A percentile compares a stretch with the other conserved stretches of the same genome.
Evolutionary conservation across 139 green algal genomes (phyloP).

Genomic region (Tetraselmis striata): DNA sequence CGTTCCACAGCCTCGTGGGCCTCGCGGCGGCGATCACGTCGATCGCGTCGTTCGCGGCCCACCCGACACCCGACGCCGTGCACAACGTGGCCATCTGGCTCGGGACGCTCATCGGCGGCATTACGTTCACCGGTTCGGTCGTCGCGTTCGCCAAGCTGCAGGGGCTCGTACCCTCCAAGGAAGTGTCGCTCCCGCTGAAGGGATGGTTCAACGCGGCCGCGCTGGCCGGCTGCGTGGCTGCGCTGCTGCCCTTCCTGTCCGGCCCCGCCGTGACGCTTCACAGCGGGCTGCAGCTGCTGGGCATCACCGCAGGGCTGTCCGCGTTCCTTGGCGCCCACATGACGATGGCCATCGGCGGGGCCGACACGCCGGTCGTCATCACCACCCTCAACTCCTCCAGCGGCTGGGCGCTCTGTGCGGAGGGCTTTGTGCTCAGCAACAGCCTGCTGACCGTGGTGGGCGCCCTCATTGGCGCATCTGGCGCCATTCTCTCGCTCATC

Average conservation of each 20-base stretch:
- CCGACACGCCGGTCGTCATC: conserved; percentile 88
- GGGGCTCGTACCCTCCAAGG: conserved; percentile 57
- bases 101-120: conserved; percentile 72
- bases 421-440: conserved; percentile 84
- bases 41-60: background rate
- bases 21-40: conserved; percentile 4
- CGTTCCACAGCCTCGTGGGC: conserved; percentile 9
- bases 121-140: conserved; percentile 79
- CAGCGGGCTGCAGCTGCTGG: background rate
- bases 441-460: conserved; percentile 74
- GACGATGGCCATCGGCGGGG: conserved; percentile 75
- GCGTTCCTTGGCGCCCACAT: conserved; percentile 75
- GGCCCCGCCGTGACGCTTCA: background rate
- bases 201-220: conserved; percentile 62
- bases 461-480: conserved; percentile 78
- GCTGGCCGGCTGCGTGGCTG: conserved; percentile 6
- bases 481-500: conserved; percentile 12
- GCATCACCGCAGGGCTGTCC: conserved; percentile 40
- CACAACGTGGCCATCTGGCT: background rate
- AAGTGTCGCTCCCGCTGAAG: conserved; percentile 70
- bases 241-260: conserved; percentile 19
- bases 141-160: conserved; percentile 89
- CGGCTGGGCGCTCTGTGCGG: conserved; percentile 80
- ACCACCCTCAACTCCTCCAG: conserved; percentile 74
- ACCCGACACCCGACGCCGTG: background rate